These are phyloP conservation scores for Corylus americana DNA, from an alignment of 306 rosid genomes.

Conservation along the genomic window DNA sequence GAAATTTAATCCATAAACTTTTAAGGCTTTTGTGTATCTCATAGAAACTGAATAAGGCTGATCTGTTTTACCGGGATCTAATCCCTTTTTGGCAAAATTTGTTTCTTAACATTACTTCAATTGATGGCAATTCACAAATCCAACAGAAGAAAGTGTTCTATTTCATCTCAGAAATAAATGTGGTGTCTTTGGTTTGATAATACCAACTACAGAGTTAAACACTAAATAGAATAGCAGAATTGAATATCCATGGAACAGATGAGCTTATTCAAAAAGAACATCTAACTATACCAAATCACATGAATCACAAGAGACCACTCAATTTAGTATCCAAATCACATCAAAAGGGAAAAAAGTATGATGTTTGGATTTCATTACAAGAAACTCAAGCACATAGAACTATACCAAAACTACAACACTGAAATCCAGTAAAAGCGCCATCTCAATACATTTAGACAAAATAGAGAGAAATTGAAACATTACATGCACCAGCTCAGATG, in stretches of 20 bases:
- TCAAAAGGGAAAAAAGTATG: background rate
- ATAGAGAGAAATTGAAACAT: background rate
- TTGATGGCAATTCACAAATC: background rate
- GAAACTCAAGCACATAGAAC: constrained; percentile 4
- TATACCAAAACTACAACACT: constrained; percentile 21
- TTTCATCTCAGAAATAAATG: background rate
- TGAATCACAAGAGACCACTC: background rate
- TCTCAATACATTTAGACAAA: constrained; percentile 26
- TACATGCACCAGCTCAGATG: constrained; percentile 9
- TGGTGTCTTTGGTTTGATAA: background rate
- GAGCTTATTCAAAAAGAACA: background rate
- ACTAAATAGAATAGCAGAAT: background rate
- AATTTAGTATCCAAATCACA: constrained; percentile 3
- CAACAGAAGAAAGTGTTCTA: background rate
- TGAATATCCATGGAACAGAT: background rate
- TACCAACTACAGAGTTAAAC: background rate
- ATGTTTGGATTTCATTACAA: constrained; percentile 3
- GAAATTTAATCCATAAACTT: background rate
- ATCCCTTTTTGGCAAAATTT: background rate
- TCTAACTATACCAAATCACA: background rate
- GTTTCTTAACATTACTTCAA: background rate
- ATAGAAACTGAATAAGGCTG: background rate
- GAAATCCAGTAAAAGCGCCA: constrained; percentile 16
- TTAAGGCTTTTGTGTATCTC: background rate
- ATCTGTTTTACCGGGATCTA: background rate